Evolutionary conservation across 306 rosid species (phyloP), one percentile per base, ranked within the genome.

Genomic region (Chamaecrista fasciculata): DNA sequence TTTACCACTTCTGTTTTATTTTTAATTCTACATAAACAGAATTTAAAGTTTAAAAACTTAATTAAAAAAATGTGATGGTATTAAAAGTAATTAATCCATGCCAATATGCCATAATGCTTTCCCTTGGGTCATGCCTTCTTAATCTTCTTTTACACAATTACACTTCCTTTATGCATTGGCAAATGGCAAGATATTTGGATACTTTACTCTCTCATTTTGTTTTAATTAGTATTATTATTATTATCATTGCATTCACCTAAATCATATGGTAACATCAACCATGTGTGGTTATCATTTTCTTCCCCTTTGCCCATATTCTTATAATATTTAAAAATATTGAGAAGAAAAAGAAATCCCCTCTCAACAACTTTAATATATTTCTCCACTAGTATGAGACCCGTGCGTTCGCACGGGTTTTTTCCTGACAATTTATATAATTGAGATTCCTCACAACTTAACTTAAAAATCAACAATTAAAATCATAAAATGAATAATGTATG

Each of bases 141-240:
- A 43, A 73, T 71, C 82, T 66, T 82, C 84, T 66, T 56, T 80
- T 80, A n/a, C n/a, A n/a, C 43, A 9, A 44, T 36, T 72, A 63
- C 81, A 65, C 73, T 86, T 86, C 82, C 92, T 84, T 92, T 84
- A 81, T 79, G 72, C 86, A 85, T 75, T 69, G 86, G 88, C 91
- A n/a, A n/a, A n/a, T n/a, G 86, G 84, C 92, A 92, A 76, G n/a
- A n/a, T n/a, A 89, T 77, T 83, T 85, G 76, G 78, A 84, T 80
- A 83, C 85, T 73, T 69, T 49, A 23, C 6, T 2, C 1, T 8
- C 0, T 16, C 2, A 11, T 19, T 43, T 43, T 21, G 19, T n/a
- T 37, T 37, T 37, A 37, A 7, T 37, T 37, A 33, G n/a, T n/a
- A n/a, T n/a, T n/a, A 28, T 34, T 34, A 34, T 34, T 34, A 2